Conservation (phyloP, 495 filamentous ascomycete species). For the Penicillium chermesinum region DNA sequence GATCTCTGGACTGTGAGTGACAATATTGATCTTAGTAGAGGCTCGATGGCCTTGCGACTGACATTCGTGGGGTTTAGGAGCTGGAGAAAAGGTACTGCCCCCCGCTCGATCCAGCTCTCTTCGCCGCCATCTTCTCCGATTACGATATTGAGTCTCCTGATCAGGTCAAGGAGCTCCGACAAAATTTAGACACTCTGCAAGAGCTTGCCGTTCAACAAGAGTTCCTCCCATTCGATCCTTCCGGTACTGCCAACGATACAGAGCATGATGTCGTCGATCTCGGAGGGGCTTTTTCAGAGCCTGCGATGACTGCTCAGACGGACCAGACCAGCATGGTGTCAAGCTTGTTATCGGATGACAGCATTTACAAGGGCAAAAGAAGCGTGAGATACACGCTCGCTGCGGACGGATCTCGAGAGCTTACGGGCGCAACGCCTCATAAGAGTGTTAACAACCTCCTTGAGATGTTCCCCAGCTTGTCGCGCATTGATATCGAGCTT, state of each 20-base stretch:
- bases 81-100: slow-evolving; percentile 53
- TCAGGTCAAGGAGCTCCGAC: slow-evolving; percentile 48
- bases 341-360: slow-evolving; percentile 15
- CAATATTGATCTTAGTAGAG: not conserved
- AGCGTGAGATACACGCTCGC: slow-evolving; percentile 27
- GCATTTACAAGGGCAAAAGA: not conserved
- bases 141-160: slow-evolving; percentile 49
- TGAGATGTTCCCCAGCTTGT: slow-evolving; percentile 66
- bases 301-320: slow-evolving; percentile 21
- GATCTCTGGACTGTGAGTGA: not conserved
- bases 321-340: slow-evolving; percentile 40
- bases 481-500: slow-evolving; percentile 56
- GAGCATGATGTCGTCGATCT: slow-evolving; percentile 12
- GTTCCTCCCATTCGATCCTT: slow-evolving; percentile 69
- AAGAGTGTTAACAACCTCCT: slow-evolving; percentile 53
- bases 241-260: slow-evolving; percentile 45
- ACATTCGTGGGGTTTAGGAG: slow-evolving; percentile 21
- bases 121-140: slow-evolving; percentile 62
- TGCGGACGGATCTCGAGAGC: slow-evolving; percentile 28
- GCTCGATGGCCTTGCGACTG: not conserved
- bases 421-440: slow-evolving; percentile 49
- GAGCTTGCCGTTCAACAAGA: slow-evolving; percentile 58
- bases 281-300: slow-evolving; percentile 2
- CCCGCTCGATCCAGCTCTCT: slow-evolving; percentile 56
- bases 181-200: slow-evolving; percentile 54